These are phyloP conservation scores for Zygosaccharomyces siamensis DNA, from an alignment of 805 yeast species.

Conservation along the genomic window DNA sequence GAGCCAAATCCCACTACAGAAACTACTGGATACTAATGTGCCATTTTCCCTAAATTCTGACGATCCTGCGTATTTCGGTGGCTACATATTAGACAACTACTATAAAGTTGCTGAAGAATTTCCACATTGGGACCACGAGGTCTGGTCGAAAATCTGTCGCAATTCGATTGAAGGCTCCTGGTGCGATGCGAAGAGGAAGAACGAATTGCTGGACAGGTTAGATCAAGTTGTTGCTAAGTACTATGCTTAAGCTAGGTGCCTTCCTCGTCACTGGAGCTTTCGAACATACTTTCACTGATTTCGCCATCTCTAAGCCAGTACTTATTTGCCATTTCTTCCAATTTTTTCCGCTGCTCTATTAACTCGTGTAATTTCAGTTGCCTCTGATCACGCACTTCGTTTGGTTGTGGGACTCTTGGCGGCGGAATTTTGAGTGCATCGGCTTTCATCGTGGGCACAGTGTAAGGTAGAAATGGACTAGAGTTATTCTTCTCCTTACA, in stretches of 20 bases:
- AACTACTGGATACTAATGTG: slow-evolving; percentile 55
- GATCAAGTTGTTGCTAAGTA: slow-evolving; percentile 41
- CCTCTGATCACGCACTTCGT: neutral
- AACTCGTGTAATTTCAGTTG: slow-evolving; percentile 1
- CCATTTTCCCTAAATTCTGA: slow-evolving; percentile 75
- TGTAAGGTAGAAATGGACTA: neutral
- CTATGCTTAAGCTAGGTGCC: neutral
- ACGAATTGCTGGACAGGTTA: slow-evolving; percentile 42
- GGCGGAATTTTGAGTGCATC: neutral
- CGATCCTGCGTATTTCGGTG: slow-evolving; percentile 82
- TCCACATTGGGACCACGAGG: slow-evolving; percentile 48
- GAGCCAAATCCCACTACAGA: slow-evolving; percentile 58
- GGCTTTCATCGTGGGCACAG: neutral
- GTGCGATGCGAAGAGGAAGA: slow-evolving; percentile 56
- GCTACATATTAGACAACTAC: slow-evolving; percentile 76
- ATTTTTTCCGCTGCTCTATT: slow-evolving; percentile 7
- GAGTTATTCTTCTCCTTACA: neutral
- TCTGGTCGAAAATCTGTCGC: slow-evolving; percentile 61
- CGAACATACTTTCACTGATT: slow-evolving; percentile 29
- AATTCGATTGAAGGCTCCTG: slow-evolving; percentile 71
- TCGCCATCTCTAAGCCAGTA: slow-evolving; percentile 28
- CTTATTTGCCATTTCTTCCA: slow-evolving; percentile 20
- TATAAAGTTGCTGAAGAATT: slow-evolving; percentile 59
- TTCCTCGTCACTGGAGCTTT: slow-evolving; percentile 32
- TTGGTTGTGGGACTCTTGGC: neutral